Evolutionary conservation across 495 filamentous ascomycete species (phyloP), one percentile per base, ranked within the genome.

Genomic region (Jackrogersella minutella): DNA sequence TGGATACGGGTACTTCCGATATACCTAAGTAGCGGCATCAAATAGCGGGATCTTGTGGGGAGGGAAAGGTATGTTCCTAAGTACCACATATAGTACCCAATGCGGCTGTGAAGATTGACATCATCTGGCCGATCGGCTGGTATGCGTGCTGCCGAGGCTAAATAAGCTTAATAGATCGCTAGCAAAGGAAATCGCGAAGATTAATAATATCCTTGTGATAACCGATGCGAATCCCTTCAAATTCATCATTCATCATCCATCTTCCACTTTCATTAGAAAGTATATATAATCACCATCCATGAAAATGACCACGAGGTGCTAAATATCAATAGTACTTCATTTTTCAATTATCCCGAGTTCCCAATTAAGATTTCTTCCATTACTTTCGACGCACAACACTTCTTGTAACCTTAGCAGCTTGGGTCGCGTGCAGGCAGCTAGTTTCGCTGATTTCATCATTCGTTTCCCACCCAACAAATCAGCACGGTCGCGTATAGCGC

Each of bases 131-230:
- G 26, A 26, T 51, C 41, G n/a, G 40, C 53, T 55, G 41, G 31
- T 53, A 44, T 46, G 17, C 40, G 17, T 37, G 28, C 60, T 64
- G 61, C 66, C 61, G 66, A 69, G 66, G 66, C 66, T 64, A 46
- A 69, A 56, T 44, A 31, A 68, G 44, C 58, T 68, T 53, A 59
- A 49, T 64, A 64, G 24, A 30, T 46, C 16, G 54, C 34, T 33
- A 19, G 58, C 24, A 60, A 63, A 31, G 30, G 24, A 52, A n/a
- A 36, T 46, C 22, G 50, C 33, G 22, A 30, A 24, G 26, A n/a
- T 47, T 3, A 34, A 7, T 21, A 14, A 7, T 16, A 46, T 14
- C 54, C 56, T 51, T 53, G 66, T 70, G 69, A 66, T 36, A n/a
- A 53, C 50, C 46, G 44, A 64, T 60, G 46, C 41, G 43, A 69